A percentile compares a stretch with the other conserved stretches of the same genome.
Conservation (phyloP, 202 grass and related monocot species). For the Zizania palustris region DNA sequence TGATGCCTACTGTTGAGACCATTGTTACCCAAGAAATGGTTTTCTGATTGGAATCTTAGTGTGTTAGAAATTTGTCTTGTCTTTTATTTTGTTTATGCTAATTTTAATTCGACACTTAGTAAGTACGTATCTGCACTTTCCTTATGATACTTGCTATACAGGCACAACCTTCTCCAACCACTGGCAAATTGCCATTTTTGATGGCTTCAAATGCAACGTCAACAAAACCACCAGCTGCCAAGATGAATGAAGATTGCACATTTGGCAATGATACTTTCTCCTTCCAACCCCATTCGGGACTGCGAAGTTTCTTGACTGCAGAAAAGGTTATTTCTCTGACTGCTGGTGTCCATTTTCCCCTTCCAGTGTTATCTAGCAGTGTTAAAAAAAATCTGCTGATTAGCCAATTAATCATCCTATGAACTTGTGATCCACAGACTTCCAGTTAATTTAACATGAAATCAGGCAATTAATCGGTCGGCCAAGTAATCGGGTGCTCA, state of each 20-base stretch:
- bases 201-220: constrained; percentile 44
- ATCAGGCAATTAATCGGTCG: too few relatives aligned
- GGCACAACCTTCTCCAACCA: constrained; percentile 91
- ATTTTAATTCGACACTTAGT: constrained; percentile 15
- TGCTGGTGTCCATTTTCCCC: not conserved
- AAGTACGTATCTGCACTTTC: not conserved
- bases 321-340: constrained; percentile 62
- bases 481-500: too few relatives aligned
- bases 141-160: constrained; percentile 44
- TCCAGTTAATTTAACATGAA: too few relatives aligned
- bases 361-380: constrained; percentile 2
- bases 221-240: constrained; percentile 14
- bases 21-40: constrained; percentile 15
- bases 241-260: constrained; percentile 30
- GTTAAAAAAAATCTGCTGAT: too few relatives aligned
- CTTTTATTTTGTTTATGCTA: constrained; percentile 13
- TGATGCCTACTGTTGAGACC: constrained; percentile 16
- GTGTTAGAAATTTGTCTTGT: constrained; percentile 25
- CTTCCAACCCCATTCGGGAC: constrained; percentile 65
- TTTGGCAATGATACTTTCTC: constrained; percentile 72
- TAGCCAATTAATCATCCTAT: too few relatives aligned
- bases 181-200: constrained; percentile 72
- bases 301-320: constrained; percentile 46
- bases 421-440: too few relatives aligned
- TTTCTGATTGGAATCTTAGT: constrained; percentile 20